Percentiles rank a stretch among this genome's conserved stretches.
These are phyloP conservation scores for Geosiphon pyriformis DNA, from an alignment of 192 early-diverging fungal genomes.

Conservation along the genomic window DNA sequence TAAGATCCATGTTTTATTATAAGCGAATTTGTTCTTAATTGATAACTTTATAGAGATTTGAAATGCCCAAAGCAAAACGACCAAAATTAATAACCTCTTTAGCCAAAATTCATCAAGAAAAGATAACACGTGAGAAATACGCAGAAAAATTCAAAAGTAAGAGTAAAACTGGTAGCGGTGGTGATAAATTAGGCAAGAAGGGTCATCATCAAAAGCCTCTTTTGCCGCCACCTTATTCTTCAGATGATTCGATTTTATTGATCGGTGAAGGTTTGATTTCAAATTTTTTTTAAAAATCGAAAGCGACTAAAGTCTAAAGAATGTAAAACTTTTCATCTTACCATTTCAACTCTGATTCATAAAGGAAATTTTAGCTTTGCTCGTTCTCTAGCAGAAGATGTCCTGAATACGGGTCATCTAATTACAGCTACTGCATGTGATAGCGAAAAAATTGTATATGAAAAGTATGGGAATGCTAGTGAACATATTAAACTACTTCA, in stretches of 20 bases:
- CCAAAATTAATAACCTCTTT: slow-evolving; percentile 18
- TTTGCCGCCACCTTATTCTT: slow-evolving; percentile 44
- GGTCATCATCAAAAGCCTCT: not conserved
- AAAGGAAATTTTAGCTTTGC: slow-evolving; percentile 91
- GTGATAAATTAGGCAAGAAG: not conserved
- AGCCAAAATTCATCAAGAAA: slow-evolving; percentile 19
- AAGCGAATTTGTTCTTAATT: no score
- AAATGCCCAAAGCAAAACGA: slow-evolving; percentile 22
- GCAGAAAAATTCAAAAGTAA: not conserved
- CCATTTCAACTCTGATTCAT: no score
- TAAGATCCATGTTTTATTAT: no score
- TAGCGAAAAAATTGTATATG: slow-evolving; percentile 48
- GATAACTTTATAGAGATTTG: no score
- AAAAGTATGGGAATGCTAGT: slow-evolving; percentile 75
- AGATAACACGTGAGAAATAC: not conserved
- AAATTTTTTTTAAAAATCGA: slow-evolving; percentile 1
- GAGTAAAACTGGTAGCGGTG: not conserved
- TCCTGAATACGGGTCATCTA: slow-evolving; percentile 50
- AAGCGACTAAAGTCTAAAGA: not conserved
- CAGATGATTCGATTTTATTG: slow-evolving; percentile 59
- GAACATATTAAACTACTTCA: slow-evolving; percentile 59
- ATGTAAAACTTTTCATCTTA: not conserved
- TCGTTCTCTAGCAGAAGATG: slow-evolving; percentile 52
- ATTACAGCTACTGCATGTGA: slow-evolving; percentile 78
- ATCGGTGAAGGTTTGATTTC: slow-evolving; percentile 62